Conservation (phyloP, 2,329 filamentous ascomycete genomes). For the Calonectria pteridis region DNA sequence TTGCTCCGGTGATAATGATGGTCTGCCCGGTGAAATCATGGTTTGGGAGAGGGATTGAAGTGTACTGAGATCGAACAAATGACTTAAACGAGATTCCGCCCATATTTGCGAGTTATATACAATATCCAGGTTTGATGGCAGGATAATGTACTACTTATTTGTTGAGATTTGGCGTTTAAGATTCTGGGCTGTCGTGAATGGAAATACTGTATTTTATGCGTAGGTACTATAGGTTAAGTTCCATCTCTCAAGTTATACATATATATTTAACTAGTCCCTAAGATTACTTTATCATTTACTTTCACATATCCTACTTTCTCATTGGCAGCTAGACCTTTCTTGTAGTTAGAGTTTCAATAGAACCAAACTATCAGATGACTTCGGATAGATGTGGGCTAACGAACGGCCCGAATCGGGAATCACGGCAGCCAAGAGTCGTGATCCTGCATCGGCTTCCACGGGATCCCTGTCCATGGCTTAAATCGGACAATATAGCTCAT, state of each 20-base stretch:
- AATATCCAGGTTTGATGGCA: neutral
- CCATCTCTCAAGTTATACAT: neutral
- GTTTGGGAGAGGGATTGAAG: neutral
- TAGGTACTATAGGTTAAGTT: neutral
- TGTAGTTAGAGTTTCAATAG: neutral
- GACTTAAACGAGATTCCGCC: neutral
- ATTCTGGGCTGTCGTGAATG: neutral
- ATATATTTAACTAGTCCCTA: neutral
- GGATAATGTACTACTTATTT: neutral
- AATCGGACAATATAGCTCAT: neutral
- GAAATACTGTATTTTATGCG: neutral
- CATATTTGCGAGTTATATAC: neutral
- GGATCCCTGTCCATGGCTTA: neutral
- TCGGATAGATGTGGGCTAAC: neutral
- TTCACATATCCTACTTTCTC: neutral
- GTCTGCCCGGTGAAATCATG: constrained; percentile 1
- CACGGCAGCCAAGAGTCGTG: neutral
- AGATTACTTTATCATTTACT: neutral
- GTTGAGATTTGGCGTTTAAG: neutral
- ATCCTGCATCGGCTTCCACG: neutral
- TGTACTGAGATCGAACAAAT: neutral
- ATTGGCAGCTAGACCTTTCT: neutral
- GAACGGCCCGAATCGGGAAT: neutral
- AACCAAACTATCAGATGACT: neutral
- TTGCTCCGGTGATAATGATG: neutral